Conservation (phyloP, 1,284 basidiomycete species). For the Sphaerobolus stellatus region DNA sequence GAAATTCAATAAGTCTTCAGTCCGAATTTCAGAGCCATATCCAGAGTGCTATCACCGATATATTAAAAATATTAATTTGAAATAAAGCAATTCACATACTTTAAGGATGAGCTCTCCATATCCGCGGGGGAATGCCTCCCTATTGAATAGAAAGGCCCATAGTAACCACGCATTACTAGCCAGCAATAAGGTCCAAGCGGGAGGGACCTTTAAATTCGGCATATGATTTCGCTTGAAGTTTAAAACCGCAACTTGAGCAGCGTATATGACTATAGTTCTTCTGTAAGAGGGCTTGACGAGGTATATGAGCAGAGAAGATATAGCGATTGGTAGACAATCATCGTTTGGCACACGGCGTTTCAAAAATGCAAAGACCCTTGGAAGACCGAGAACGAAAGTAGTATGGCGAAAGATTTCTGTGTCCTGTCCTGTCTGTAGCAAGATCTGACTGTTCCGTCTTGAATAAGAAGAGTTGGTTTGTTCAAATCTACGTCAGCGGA, state of each 20-base stretch:
- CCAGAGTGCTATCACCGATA: conserved; percentile 13
- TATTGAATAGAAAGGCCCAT: conserved; percentile 18
- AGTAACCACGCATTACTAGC: conserved; percentile 16
- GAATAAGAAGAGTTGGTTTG: too few species aligned
- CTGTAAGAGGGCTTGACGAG: conserved; percentile 12
- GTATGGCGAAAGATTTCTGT: conserved; percentile 8
- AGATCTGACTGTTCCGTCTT: too few species aligned
- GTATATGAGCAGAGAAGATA: conserved; percentile 10
- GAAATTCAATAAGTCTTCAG: background rate
- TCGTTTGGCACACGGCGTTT: background rate
- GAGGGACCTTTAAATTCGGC: conserved; percentile 11
- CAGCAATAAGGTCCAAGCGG: conserved; percentile 15
- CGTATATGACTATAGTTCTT: conserved; percentile 14
- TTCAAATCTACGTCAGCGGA: too few species aligned
- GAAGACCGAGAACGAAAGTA: conserved; percentile 11
- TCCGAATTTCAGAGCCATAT: conserved; percentile 8
- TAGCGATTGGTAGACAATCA: conserved; percentile 5
- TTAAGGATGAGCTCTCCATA: conserved; percentile 16
- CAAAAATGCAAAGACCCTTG: conserved; percentile 7
- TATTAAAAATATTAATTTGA: background rate
- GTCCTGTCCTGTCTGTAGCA: background rate
- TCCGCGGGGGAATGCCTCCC: conserved; percentile 12
- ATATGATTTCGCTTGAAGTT: conserved; percentile 4
- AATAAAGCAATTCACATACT: conserved; percentile 1
- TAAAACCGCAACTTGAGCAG: conserved; percentile 11